phyloP scores from a whole-genome alignment of 2,329 filamentous ascomycete species.

The Capronia coronata region DNA sequence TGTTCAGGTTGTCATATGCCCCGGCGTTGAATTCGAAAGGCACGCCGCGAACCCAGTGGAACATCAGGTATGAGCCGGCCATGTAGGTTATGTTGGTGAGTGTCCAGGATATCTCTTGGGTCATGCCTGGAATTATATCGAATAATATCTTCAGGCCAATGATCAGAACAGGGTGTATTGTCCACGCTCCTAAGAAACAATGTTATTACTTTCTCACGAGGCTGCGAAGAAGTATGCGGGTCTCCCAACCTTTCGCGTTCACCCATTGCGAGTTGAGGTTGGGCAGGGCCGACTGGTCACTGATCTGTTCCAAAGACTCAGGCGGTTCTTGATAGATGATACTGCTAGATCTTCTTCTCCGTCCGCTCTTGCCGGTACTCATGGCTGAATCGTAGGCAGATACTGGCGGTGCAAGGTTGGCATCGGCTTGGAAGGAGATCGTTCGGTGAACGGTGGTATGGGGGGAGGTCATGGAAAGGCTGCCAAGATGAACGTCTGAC shows the following conservation, averaged over 20 bases:
- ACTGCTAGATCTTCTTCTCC: slow-evolving; percentile 93
- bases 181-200: slow-evolving; percentile 77
- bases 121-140: slow-evolving; percentile 91
- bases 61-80: slow-evolving; percentile 98
- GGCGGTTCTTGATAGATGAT: slow-evolving; percentile 96
- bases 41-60: slow-evolving; percentile 95
- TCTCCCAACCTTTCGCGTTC: slow-evolving; percentile 82
- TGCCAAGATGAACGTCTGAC: slow-evolving; percentile 2
- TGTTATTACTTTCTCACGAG: neutral
- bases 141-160: slow-evolving; percentile 88
- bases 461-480: slow-evolving; percentile 27
- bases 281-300: slow-evolving; percentile 86
- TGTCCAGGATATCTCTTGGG: slow-evolving; percentile 97
- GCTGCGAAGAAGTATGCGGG: neutral
- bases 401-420: slow-evolving; percentile 56
- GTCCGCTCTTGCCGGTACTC: slow-evolving; percentile 59
- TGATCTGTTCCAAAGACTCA: slow-evolving; percentile 95
- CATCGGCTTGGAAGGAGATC: slow-evolving; percentile 83
- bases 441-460: slow-evolving; percentile 78
- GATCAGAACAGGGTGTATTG: slow-evolving; percentile 92
- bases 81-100: slow-evolving; percentile 98
- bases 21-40: slow-evolving; percentile 98
- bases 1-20: slow-evolving; percentile 98
- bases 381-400: slow-evolving; percentile 48
- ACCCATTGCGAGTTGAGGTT: slow-evolving; percentile 99